Conservation (phyloP, 345 rosid genomes). For the Mallotus nudiflorus region DNA sequence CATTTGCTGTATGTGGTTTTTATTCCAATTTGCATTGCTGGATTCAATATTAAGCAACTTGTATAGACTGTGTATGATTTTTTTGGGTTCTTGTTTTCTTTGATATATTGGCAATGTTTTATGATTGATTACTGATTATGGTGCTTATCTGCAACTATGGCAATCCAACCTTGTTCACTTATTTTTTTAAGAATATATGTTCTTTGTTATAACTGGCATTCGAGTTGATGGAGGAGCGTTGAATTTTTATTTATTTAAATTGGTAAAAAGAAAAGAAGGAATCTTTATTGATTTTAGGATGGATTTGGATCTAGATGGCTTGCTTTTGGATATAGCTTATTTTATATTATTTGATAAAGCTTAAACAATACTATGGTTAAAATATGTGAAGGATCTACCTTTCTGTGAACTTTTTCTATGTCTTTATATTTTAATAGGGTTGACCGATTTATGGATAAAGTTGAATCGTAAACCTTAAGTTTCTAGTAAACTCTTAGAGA, state of each 20-base stretch:
- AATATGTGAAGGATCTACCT: slow-evolving; percentile 11
- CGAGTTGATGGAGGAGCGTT: not conserved
- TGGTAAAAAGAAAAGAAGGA: no score
- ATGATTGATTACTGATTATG: not conserved
- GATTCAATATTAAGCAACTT: no score
- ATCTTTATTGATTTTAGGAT: not conserved
- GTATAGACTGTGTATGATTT: not conserved
- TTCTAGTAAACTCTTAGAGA: not conserved
- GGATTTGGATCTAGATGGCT: slow-evolving; percentile 24
- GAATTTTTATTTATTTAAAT: no score
- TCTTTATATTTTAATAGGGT: not conserved
- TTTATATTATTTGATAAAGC: slow-evolving; percentile 16
- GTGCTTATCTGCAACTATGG: not conserved
- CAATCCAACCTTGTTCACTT: not conserved
- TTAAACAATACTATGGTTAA: not conserved
- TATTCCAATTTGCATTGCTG: not conserved
- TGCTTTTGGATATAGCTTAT: slow-evolving; percentile 9
- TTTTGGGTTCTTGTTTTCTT: not conserved
- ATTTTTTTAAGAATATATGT: no score
- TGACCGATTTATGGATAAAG: not conserved
- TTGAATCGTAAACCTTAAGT: not conserved
- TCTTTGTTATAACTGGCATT: not conserved
- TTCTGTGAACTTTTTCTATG: not conserved
- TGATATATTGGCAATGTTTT: not conserved
- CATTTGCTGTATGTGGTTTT: not conserved